Base-by-base conservation (phyloP, 2,329 filamentous ascomycete genomes). In the Microdochium bolleyi region DNA sequence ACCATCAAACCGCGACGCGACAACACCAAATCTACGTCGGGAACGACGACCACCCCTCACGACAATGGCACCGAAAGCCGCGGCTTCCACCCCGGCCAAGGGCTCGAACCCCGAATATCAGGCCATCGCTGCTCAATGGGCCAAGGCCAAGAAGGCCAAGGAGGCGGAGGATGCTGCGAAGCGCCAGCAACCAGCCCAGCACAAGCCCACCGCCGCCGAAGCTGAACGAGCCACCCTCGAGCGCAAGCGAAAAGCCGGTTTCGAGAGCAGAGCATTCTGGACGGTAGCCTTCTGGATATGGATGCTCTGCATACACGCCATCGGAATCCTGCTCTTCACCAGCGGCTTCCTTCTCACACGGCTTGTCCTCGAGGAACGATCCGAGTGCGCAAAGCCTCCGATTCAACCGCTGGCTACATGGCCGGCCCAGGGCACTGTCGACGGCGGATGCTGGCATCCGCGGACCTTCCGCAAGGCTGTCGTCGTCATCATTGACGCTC, bases 291-390 rank as follows among this genome's bases (percentile, higher is more conserved):
- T 92, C 67, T 89, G 89, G 75, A 65, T 76, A 38, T 84, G 85
- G 75, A 72, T 92, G 65, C 71, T 89, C 66, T 82, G 72, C 58
- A 79, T 96, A 41, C 94, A 99, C 67, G 76, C 81, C 48, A 74
- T 87, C 34, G 92, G 91, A 55, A 86, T 97, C 62, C 89, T 88
- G 66, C 87, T 96, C 65, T 99, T 99, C 72, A 95, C 90, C 24
- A 91, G 87, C 67, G 94, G 94, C 37, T 99, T 99, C 70, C 82
- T 99, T 57, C 81, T 99, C 58, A 96, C 92, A 53, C 83, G 94
- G 54, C 73, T 90, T 56, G 86, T 92, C 51, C 77, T 94, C 54
- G 85, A 90, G 57, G 82, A 90, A 62, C 87, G 85, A 66, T 91
- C 89, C 13, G 76, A 76, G 54, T 94, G 89, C 67, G 72, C 75